Conservation (phyloP, 2,329 filamentous ascomycete species). For the Paracoccidioides brasiliensis region DNA sequence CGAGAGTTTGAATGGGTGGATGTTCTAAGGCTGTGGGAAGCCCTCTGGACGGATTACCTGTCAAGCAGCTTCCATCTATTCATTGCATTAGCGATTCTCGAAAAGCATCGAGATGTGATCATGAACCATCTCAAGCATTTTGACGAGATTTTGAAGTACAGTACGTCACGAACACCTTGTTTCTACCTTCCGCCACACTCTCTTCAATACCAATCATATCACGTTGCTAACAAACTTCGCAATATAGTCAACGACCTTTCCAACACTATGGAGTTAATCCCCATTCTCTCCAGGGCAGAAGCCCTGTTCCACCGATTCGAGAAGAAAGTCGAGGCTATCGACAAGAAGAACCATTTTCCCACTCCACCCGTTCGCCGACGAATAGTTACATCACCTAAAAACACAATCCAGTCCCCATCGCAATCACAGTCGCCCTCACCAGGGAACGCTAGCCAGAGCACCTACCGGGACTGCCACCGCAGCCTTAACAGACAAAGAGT, state of each 20-base stretch:
- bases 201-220: not conserved
- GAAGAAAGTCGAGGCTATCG: conserved; percentile 75
- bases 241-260: conserved; percentile 79
- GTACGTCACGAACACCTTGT: conserved; percentile 38
- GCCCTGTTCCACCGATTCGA: conserved; percentile 79
- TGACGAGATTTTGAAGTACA: conserved; percentile 93
- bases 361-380: conserved; percentile 30
- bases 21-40: conserved; percentile 79
- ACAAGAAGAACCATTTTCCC: conserved; percentile 82
- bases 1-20: conserved; percentile 88
- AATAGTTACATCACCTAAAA: not conserved
- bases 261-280: conserved; percentile 78
- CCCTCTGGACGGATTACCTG: conserved; percentile 83
- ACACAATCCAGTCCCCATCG: not conserved
- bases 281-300: conserved; percentile 77
- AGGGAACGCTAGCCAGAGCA: not conserved
- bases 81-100: conserved; percentile 80
- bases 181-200: not conserved
- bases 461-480: not conserved
- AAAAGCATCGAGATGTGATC: conserved; percentile 92
- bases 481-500: conserved; percentile 14
- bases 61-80: conserved; percentile 90
- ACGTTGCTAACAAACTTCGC: conserved; percentile 6
- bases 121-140: conserved; percentile 90
- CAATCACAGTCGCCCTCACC: not conserved